A percentile compares a stretch with the other conserved stretches of the same genome.
phyloP scores from a whole-genome alignment of 306 rosid species.

The Cucumis hystrix region DNA sequence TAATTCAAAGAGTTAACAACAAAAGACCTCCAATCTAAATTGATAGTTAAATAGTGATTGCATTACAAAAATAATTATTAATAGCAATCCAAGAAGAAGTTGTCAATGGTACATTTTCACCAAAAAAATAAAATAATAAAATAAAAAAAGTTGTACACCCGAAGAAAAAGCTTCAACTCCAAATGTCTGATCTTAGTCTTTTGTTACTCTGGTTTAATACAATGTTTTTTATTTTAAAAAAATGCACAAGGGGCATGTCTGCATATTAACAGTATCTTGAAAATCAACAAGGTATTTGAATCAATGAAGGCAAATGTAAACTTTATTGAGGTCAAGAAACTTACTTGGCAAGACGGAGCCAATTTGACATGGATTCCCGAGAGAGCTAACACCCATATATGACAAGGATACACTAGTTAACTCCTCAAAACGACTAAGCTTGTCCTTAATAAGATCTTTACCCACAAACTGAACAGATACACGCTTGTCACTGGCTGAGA shows the following conservation, averaged over 20 bases:
- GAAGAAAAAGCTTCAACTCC: background rate
- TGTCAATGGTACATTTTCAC: too few relatives aligned
- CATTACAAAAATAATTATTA: too few relatives aligned
- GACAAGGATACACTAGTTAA: slow-evolving; percentile 53
- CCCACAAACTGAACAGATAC: slow-evolving; percentile 74
- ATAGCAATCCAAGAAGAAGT: too few relatives aligned
- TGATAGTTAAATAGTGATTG: too few relatives aligned
- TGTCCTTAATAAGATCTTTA: slow-evolving; percentile 67
- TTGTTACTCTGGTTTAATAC: background rate
- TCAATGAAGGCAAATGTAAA: background rate
- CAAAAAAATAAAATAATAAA: too few relatives aligned
- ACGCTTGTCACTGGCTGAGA: slow-evolving; percentile 66
- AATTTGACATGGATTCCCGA: slow-evolving; percentile 41
- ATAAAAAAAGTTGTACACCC: too few relatives aligned
- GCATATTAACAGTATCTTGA: background rate
- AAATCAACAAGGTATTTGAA: background rate
- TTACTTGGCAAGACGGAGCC: slow-evolving; percentile 49
- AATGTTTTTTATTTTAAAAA: background rate
- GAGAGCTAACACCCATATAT: slow-evolving; percentile 63
- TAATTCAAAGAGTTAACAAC: too few relatives aligned
- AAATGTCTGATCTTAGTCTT: background rate
- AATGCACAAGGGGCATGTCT: background rate
- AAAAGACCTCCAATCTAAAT: too few relatives aligned
- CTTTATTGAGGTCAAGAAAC: slow-evolving; percentile 16
- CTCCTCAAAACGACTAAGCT: slow-evolving; percentile 80